These are phyloP conservation scores for Takashimella koratensis DNA, from an alignment of 1,284 basidiomycete species.

Conservation along the genomic window DNA sequence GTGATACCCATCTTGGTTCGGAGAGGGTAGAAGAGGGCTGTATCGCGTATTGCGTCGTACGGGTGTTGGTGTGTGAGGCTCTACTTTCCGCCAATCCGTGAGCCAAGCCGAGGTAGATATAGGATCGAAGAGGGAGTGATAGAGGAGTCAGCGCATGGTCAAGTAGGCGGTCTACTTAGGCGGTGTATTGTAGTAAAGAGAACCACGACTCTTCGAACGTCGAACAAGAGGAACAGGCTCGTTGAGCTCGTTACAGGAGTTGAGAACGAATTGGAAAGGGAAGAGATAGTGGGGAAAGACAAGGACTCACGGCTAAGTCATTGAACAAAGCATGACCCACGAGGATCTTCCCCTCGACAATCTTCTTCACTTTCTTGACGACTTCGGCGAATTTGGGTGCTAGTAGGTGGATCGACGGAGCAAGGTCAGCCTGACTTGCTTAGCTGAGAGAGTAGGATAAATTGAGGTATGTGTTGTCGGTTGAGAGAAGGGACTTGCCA, in stretches of 20 bases:
- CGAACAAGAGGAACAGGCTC: too few relatives aligned
- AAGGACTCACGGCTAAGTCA: slow-evolving; percentile 73
- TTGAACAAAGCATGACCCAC: slow-evolving; percentile 91
- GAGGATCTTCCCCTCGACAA: slow-evolving; percentile 74
- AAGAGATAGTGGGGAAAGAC: too few relatives aligned
- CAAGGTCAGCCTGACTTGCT: not conserved
- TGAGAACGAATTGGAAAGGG: too few relatives aligned
- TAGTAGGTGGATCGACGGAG: slow-evolving; percentile 40
- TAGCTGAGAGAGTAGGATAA: not conserved
- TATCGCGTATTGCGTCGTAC: slow-evolving; percentile 52
- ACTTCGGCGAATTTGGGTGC: slow-evolving; percentile 76
- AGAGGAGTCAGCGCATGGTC: too few relatives aligned
- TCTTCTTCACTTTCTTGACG: slow-evolving; percentile 66
- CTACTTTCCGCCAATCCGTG: too few relatives aligned
- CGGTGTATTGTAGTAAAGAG: too few relatives aligned
- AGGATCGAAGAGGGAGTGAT: not conserved
- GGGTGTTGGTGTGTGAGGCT: slow-evolving; percentile 53
- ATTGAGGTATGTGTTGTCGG: not conserved
- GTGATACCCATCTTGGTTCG: slow-evolving; percentile 28
- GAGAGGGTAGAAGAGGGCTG: slow-evolving; percentile 52
- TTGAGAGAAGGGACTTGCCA: slow-evolving; percentile 31
- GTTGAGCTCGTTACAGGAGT: too few relatives aligned
- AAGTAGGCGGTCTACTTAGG: too few relatives aligned
- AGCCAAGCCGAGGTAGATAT: too few relatives aligned
- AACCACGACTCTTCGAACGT: too few relatives aligned